These are phyloP conservation scores for Wallacemonas sp. DNA, from an alignment of 208 protist species.

Conservation along the genomic window DNA sequence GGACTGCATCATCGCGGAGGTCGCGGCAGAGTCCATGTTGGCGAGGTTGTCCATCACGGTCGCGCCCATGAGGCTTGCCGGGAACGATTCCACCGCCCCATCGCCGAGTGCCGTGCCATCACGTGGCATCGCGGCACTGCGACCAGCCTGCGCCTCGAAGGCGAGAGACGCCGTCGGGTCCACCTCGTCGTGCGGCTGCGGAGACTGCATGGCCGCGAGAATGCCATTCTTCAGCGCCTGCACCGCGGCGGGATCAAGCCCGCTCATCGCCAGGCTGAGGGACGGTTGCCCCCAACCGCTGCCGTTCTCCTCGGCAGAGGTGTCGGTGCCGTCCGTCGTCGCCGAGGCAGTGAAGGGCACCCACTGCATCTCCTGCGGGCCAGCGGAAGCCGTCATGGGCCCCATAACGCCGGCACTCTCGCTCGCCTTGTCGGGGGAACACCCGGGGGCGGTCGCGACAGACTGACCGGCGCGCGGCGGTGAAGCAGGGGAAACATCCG, in stretches of 20 bases:
- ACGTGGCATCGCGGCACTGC: conserved; percentile 8
- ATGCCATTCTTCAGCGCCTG: neutral
- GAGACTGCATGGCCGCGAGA: neutral
- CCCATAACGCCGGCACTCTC: neutral
- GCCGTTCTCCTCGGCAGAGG: neutral
- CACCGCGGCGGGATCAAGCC: neutral
- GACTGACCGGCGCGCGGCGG: neutral
- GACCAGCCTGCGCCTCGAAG: no score
- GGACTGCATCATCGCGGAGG: conserved; percentile 5
- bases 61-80: conserved; percentile 11
- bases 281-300: conserved; percentile 3
- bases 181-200: neutral
- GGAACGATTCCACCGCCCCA: neutral
- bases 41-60: conserved; percentile 6
- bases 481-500: neutral
- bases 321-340: conserved; percentile 2
- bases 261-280: conserved; percentile 1
- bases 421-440: neutral
- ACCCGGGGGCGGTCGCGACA: conserved; percentile 1
- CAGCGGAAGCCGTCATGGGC: no score
- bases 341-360: conserved; percentile 25
- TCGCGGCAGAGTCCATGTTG: conserved; percentile 3
- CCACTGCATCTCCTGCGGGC: neutral
- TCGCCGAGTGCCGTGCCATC: conserved; percentile 1
- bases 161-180: neutral